These are phyloP conservation scores for Candida railenensis DNA, from an alignment of 805 yeast species.

Conservation along the genomic window DNA sequence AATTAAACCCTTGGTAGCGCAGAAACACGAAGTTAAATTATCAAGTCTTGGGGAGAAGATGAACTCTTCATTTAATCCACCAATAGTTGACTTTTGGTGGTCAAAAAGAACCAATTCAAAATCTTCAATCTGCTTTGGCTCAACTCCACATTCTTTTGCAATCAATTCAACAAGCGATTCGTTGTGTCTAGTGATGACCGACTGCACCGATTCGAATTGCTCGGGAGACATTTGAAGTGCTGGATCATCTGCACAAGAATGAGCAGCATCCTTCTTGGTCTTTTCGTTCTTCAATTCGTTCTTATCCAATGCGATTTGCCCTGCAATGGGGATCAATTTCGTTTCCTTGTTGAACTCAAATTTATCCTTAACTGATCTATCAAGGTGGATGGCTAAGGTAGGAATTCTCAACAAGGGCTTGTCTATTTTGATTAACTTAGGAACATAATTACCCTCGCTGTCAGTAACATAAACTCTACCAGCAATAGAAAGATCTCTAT, in stretches of 20 bases:
- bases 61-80: constrained; percentile 89
- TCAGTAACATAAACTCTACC: constrained; percentile 78
- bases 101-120: constrained; percentile 87
- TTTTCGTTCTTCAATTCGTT: constrained; percentile 13
- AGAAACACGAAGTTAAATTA: constrained; percentile 83
- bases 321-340: constrained; percentile 84
- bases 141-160: constrained; percentile 61
- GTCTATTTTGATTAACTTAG: constrained; percentile 74
- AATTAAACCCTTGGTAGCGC: constrained; percentile 71
- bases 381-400: constrained; percentile 89
- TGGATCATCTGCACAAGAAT: constrained; percentile 51
- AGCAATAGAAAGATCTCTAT: constrained; percentile 86
- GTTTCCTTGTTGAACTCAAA: constrained; percentile 90
- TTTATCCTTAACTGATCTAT: constrained; percentile 70
- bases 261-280: constrained; percentile 9
- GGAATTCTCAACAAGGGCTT: constrained; percentile 90
- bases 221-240: constrained; percentile 46
- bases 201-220: constrained; percentile 63
- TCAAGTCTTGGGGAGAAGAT: constrained; percentile 90
- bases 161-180: constrained; percentile 64
- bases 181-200: constrained; percentile 74
- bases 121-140: constrained; percentile 68
- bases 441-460: constrained; percentile 48
- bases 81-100: constrained; percentile 77
- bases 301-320: constrained; percentile 38